Evolutionary conservation across 192 early-diverging fungal genomes (phyloP).

Genomic region (Backusella luteola): DNA sequence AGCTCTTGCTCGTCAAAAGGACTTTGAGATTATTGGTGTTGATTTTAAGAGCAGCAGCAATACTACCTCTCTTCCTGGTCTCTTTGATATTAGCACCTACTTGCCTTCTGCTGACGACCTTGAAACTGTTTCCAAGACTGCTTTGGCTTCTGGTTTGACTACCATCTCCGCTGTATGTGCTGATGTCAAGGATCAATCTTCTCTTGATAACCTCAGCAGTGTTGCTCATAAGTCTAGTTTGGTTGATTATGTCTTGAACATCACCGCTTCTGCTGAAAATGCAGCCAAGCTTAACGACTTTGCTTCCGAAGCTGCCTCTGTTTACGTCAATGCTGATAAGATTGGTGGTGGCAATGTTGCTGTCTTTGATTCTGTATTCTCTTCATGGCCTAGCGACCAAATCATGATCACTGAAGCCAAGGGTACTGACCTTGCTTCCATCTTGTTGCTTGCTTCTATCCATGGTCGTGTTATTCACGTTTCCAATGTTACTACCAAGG

Average conservation of each 20-base stretch:
- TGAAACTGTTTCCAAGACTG: constrained; percentile 61
- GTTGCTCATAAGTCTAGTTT: constrained; percentile 56
- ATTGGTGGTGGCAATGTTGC: constrained; percentile 49
- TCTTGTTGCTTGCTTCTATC: constrained; percentile 84
- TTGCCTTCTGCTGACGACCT: constrained; percentile 61
- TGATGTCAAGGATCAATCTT: constrained; percentile 37
- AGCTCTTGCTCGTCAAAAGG: constrained; percentile 74
- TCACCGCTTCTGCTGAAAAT: constrained; percentile 72
- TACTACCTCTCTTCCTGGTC: constrained; percentile 80
- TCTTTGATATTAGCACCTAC: constrained; percentile 79
- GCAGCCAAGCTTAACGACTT: constrained; percentile 42
- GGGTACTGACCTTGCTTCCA: constrained; percentile 83
- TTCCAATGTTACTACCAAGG: constrained; percentile 75
- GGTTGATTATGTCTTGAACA: constrained; percentile 72
- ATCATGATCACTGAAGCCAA: constrained; percentile 84
- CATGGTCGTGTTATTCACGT: constrained; percentile 84
- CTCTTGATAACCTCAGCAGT: constrained; percentile 49
- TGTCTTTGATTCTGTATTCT: constrained; percentile 73
- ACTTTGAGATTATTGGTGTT: constrained; percentile 72
- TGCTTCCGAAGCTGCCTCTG: constrained; percentile 45
- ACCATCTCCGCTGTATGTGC: constrained; percentile 63
- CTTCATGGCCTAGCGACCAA: constrained; percentile 70
- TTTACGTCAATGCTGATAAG: constrained; percentile 62
- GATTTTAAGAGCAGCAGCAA: constrained; percentile 92
- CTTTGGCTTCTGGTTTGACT: constrained; percentile 87